Evolutionary conservation across 139 green algal genomes (phyloP).

Genomic region (Axilococcus clingmanii): DNA sequence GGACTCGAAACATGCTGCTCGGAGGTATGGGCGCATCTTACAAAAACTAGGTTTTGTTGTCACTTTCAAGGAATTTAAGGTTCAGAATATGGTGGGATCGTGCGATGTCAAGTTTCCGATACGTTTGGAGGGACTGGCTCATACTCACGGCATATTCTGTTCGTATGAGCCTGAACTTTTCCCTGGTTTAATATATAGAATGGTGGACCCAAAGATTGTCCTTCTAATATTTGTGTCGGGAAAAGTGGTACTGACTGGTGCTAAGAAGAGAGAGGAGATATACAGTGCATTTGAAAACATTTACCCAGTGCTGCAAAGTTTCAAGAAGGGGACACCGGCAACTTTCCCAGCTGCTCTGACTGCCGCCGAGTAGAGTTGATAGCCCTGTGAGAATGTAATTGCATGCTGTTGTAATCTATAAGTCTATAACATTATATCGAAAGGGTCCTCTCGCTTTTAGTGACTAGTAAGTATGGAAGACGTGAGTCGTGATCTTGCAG

Average conservation of each 20-base stretch:
- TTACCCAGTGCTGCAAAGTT: conserved; percentile 90
- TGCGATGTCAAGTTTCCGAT: conserved; percentile 98
- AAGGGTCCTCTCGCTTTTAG: no score
- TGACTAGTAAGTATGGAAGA: no score
- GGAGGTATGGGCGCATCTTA: conserved; percentile 91
- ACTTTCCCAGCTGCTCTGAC: not conserved
- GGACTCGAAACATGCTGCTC: conserved; percentile 45
- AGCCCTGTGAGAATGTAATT: no score
- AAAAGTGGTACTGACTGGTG: conserved; percentile 87
- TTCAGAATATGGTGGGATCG: conserved; percentile 98
- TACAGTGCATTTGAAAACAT: conserved; percentile 98
- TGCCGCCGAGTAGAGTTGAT: no score
- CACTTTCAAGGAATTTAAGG: conserved; percentile 95
- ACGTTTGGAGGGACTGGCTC: conserved; percentile 84
- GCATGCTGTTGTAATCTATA: no score
- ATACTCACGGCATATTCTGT: conserved; percentile 76
- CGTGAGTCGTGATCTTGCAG: no score
- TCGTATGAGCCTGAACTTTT: conserved; percentile 99
- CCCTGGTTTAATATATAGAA: conserved; percentile 97
- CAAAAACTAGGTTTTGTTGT: conserved; percentile 79
- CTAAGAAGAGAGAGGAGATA: conserved; percentile 90
- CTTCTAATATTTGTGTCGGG: conserved; percentile 98
- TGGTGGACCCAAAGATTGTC: conserved; percentile 97
- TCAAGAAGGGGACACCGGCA: conserved; percentile 58
- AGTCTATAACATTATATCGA: no score